Conservation (phyloP, 495 filamentous ascomycete species). For the Penicillium pancosmium region DNA sequence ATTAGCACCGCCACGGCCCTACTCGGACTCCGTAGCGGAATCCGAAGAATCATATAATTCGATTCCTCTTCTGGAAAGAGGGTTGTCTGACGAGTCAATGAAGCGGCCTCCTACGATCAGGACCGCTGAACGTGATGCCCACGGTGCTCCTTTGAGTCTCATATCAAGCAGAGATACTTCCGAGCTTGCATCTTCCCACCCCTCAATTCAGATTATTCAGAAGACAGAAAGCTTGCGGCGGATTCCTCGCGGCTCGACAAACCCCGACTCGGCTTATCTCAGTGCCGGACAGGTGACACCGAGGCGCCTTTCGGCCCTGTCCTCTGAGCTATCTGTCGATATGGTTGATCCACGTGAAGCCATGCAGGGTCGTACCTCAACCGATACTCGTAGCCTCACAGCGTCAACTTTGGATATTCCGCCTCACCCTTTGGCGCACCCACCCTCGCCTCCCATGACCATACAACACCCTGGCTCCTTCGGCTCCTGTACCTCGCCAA, state of each 20-base stretch:
- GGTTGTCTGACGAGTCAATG: slow-evolving; percentile 61
- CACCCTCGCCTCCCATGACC: slow-evolving; percentile 80
- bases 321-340: slow-evolving; percentile 79
- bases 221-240: slow-evolving; percentile 60
- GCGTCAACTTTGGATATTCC: slow-evolving; percentile 57
- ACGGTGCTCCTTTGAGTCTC: slow-evolving; percentile 28
- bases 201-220: slow-evolving; percentile 58
- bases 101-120: slow-evolving; percentile 35
- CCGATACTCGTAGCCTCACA: slow-evolving; percentile 36
- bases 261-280: slow-evolving; percentile 37
- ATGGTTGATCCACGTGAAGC: slow-evolving; percentile 54
- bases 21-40: slow-evolving; percentile 46
- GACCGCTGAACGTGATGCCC: slow-evolving; percentile 4
- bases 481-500: slow-evolving; percentile 35
- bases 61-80: slow-evolving; percentile 74
- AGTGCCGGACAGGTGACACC: slow-evolving; percentile 19
- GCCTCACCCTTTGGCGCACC: slow-evolving; percentile 67
- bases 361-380: slow-evolving; percentile 37
- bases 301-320: slow-evolving; percentile 66
- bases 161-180: slow-evolving; percentile 33
- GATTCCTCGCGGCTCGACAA: slow-evolving; percentile 49
- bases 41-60: slow-evolving; percentile 77
- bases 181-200: slow-evolving; percentile 44
- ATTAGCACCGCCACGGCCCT: slow-evolving; percentile 35
- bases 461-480: slow-evolving; percentile 61